phyloP scores from a whole-genome alignment of 441 rosid genomes.

The Populus tomentosa region DNA sequence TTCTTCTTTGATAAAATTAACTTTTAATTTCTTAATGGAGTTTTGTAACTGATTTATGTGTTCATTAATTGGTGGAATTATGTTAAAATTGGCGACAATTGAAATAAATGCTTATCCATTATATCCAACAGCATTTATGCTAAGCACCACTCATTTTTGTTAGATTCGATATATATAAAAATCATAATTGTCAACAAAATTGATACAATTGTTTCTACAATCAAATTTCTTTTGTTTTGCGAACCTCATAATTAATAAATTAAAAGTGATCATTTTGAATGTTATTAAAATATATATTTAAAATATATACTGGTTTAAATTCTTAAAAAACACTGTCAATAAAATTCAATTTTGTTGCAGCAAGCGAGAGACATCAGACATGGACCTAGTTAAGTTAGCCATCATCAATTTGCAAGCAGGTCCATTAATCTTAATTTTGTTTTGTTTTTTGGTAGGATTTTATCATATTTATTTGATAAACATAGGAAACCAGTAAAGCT shows the following conservation, averaged over 20 bases:
- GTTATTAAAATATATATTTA: too few relatives aligned
- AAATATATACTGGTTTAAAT: too few relatives aligned
- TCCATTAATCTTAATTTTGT: background rate
- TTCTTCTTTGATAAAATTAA: too few relatives aligned
- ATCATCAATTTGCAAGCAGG: background rate
- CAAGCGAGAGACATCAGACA: too few relatives aligned
- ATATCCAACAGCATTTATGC: background rate
- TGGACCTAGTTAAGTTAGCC: background rate
- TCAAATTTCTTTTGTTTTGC: too few relatives aligned
- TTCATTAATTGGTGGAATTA: too few relatives aligned
- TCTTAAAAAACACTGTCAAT: too few relatives aligned
- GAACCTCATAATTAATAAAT: background rate
- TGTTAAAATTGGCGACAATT: too few relatives aligned
- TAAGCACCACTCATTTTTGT: background rate
- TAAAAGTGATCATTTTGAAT: background rate
- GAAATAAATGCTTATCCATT: too few relatives aligned
- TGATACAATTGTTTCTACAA: background rate
- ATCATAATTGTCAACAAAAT: background rate
- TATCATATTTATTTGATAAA: background rate
- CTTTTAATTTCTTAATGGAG: too few relatives aligned
- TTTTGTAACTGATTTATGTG: too few relatives aligned
- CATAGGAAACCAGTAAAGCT: background rate
- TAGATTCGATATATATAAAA: background rate
- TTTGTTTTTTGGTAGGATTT: background rate
- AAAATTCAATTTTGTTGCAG: too few relatives aligned